Evolutionary conservation across 495 filamentous ascomycete genomes (phyloP).

Genomic region (Gamarada debralockiae): DNA sequence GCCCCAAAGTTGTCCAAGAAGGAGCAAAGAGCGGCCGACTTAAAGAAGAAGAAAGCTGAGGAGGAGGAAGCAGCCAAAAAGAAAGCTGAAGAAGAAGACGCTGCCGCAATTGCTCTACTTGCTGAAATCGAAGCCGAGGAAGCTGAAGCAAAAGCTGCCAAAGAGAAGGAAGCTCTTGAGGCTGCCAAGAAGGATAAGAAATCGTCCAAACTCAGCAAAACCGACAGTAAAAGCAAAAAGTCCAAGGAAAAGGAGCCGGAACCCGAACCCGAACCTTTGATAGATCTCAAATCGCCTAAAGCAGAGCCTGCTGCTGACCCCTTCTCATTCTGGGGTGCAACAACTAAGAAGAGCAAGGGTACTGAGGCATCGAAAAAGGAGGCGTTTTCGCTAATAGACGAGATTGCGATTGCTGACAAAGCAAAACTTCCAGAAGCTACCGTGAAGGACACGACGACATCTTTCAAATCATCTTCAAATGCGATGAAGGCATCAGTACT

Average conservation of each 20-base stretch:
- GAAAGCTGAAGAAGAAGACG: slow-evolving; percentile 21
- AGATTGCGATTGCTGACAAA: slow-evolving; percentile 29
- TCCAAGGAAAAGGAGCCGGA: slow-evolving; percentile 17
- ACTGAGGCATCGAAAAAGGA: slow-evolving; percentile 12
- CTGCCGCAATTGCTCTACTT: slow-evolving; percentile 4
- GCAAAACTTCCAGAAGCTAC: slow-evolving; percentile 24
- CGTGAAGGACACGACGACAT: slow-evolving; percentile 16
- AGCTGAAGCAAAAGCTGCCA: slow-evolving; percentile 16
- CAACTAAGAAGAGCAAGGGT: slow-evolving; percentile 32
- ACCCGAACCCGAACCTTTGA: slow-evolving; percentile 12
- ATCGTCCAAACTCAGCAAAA: slow-evolving; percentile 1
- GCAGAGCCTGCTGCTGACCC: slow-evolving; percentile 1
- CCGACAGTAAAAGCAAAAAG: slow-evolving; percentile 11
- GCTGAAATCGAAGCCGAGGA: slow-evolving; percentile 5
- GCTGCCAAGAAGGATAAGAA: slow-evolving; percentile 15
- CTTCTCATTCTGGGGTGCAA: slow-evolving; percentile 40
- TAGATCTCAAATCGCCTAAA: slow-evolving; percentile 14
- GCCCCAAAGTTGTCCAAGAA: slow-evolving; percentile 37
- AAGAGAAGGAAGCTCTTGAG: slow-evolving; percentile 14
- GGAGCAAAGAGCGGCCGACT: slow-evolving; percentile 21
- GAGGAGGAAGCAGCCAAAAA: slow-evolving; percentile 20
- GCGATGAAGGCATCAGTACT: slow-evolving; percentile 21
- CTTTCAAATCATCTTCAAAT: slow-evolving; percentile 13
- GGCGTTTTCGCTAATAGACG: slow-evolving; percentile 9
- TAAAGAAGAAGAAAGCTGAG: slow-evolving; percentile 20